Conservation (phyloP, 192 early-diverging fungal species). For the Rhizophlyctis rosea region DNA sequence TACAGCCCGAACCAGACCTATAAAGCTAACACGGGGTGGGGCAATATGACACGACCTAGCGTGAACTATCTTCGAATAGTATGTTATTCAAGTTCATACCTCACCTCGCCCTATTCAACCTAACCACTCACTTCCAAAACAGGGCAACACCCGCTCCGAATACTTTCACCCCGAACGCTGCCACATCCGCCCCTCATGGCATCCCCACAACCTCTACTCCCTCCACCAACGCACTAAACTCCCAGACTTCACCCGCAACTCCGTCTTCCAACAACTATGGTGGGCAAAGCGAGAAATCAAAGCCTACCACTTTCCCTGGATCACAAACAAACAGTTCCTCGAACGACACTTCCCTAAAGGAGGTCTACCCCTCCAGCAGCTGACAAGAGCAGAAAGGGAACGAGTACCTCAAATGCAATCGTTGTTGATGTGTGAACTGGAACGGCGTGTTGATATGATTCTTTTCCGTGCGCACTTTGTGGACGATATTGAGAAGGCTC, state of each 20-base stretch:
- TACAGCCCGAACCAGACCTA: no score
- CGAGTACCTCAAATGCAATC: conserved; percentile 47
- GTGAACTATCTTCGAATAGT: no score
- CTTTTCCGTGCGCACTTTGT: conserved; percentile 92
- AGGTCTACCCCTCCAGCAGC: conserved; percentile 33
- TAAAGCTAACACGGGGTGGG: no score
- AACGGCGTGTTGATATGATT: conserved; percentile 89
- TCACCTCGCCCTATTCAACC: no score
- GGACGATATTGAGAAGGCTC: conserved; percentile 78
- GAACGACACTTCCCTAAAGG: conserved; percentile 42
- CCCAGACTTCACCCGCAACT: conserved; percentile 41
- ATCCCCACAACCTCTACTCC: conserved; percentile 88
- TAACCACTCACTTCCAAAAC: no score
- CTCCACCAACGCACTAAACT: conserved; percentile 54
- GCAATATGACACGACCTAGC: no score
- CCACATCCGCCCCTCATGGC: conserved; percentile 96
- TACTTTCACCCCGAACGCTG: no score
- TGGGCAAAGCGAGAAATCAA: conserved; percentile 86
- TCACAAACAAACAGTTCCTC: conserved; percentile 75
- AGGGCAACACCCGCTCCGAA: no score
- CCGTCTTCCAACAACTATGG: conserved; percentile 93
- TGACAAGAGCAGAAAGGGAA: conserved; percentile 35
- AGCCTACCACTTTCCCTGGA: conserved; percentile 89
- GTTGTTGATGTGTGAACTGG: conserved; percentile 82
- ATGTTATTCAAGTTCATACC: no score